A percentile compares a stretch with the other conserved stretches of the same genome.
Evolutionary conservation across 164 flowering plant species (phyloP).

Genomic region (Amborella trichopoda): DNA sequence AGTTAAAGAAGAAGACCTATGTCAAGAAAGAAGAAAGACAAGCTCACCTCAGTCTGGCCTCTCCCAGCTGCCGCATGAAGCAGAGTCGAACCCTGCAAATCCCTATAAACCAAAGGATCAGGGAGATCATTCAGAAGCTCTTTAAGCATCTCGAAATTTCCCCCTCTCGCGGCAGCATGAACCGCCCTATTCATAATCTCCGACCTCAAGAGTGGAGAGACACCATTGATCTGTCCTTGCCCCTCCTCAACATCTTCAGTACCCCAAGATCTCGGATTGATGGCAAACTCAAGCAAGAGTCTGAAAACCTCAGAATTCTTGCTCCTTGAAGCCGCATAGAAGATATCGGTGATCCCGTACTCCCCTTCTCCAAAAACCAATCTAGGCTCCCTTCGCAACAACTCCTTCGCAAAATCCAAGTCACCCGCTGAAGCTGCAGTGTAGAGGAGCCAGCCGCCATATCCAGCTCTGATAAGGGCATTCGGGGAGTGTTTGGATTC

Average conservation of each 20-base stretch:
- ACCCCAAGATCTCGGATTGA: conserved; percentile 14
- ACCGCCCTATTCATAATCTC: conserved; percentile 73
- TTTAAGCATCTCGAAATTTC: conserved; percentile 60
- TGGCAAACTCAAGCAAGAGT: conserved; percentile 39
- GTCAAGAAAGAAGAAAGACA: not conserved
- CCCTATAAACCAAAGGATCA: conserved; percentile 51
- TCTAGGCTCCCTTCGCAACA: conserved; percentile 48
- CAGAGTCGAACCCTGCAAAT: conserved; percentile 58
- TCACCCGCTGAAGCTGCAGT: conserved; percentile 97
- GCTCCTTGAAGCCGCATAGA: conserved; percentile 85
- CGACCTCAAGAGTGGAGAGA: conserved; percentile 24
- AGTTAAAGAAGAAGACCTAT: not conserved
- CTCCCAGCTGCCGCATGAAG: conserved; percentile 79
- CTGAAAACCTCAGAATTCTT: conserved; percentile 60
- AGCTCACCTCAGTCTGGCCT: conserved; percentile 84
- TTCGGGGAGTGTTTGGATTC: conserved; percentile 28
- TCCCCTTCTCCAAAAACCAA: conserved; percentile 92
- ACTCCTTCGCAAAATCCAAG: conserved; percentile 41
- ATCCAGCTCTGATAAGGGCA: conserved; percentile 64
- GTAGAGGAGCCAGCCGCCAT: conserved; percentile 96
- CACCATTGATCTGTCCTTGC: conserved; percentile 14
- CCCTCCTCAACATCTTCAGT: conserved; percentile 15
- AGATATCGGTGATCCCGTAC: conserved; percentile 72
- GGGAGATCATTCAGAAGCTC: conserved; percentile 38
- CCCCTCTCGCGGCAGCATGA: conserved; percentile 91